Evolutionary conservation across 495 filamentous ascomycete genomes (phyloP).

Genomic region (Stereocaulon alpinum): DNA sequence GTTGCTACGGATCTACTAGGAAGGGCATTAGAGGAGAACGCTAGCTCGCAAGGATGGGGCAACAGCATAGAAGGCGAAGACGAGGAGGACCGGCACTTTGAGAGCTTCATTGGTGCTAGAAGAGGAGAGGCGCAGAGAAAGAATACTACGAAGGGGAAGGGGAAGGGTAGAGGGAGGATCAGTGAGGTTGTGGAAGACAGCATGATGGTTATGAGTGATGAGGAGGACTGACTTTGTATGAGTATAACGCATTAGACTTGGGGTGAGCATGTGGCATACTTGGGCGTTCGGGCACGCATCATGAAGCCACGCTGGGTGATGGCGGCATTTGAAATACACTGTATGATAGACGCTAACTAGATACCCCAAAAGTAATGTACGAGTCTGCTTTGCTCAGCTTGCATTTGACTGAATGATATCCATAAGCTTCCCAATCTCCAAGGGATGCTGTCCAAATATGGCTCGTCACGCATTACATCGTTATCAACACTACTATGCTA

Average conservation of each 20-base stretch:
- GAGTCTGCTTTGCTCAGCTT: too few species aligned
- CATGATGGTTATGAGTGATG: constrained; percentile 27
- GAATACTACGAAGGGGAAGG: constrained; percentile 20
- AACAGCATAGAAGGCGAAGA: constrained; percentile 20
- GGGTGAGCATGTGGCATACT: neutral
- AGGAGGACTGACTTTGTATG: constrained; percentile 9
- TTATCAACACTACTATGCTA: too few species aligned
- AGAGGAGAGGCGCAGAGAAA: constrained; percentile 16
- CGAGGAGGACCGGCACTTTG: constrained; percentile 20
- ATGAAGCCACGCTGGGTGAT: neutral
- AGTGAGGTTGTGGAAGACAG: constrained; percentile 22
- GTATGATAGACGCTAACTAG: too few species aligned
- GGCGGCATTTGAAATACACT: too few species aligned
- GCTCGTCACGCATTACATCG: too few species aligned
- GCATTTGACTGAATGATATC: too few species aligned
- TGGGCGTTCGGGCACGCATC: neutral
- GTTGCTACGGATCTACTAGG: constrained; percentile 53
- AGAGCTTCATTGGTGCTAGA: constrained; percentile 18
- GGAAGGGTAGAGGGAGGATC: constrained; percentile 32
- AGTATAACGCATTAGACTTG: neutral
- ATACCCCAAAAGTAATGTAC: too few species aligned
- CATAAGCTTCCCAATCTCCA: too few species aligned
- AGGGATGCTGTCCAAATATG: too few species aligned
- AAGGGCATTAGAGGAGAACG: constrained; percentile 25
- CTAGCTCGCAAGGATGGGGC: constrained; percentile 23